Conservation (phyloP, 2,329 filamentous ascomycete species). For the Aaosphaeria arxii region DNA sequence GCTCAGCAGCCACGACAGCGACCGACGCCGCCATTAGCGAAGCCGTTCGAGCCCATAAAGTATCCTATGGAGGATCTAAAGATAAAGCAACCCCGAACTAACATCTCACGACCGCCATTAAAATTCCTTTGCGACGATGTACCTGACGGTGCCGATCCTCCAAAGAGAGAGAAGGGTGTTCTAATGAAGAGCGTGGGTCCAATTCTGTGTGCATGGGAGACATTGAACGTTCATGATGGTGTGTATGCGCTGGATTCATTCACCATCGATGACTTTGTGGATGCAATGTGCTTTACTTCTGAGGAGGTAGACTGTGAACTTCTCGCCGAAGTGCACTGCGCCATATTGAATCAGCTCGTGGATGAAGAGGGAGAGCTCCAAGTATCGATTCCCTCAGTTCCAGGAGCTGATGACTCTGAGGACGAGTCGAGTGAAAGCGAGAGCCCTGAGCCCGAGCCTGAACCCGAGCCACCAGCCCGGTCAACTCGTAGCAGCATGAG, state of each 20-base stretch:
- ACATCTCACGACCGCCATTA: conserved; percentile 66
- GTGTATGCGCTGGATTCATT: conserved; percentile 94
- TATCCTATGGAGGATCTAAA: conserved; percentile 96
- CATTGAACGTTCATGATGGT: conserved; percentile 95
- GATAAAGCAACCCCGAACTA: conserved; percentile 64
- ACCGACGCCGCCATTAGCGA: conserved; percentile 54
- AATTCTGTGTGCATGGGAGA: conserved; percentile 91
- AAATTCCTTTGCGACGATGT: conserved; percentile 71
- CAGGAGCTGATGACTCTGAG: conserved; percentile 30
- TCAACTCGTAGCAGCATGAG: conserved; percentile 84
- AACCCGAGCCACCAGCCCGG: conserved; percentile 71
- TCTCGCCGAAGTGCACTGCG: conserved; percentile 87
- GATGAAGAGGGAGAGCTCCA: conserved; percentile 76
- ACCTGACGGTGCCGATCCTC: conserved; percentile 36
- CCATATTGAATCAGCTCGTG: conserved; percentile 83
- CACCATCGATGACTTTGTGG: conserved; percentile 93
- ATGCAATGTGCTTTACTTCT: conserved; percentile 77
- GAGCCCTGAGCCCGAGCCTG: conserved; percentile 50
- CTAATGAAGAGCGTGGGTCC: conserved; percentile 82
- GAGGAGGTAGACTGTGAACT: conserved; percentile 76
- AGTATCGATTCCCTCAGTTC: conserved; percentile 67
- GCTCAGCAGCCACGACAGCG: conserved; percentile 45
- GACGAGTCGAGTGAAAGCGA: conserved; percentile 52
- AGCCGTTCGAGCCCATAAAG: conserved; percentile 62
- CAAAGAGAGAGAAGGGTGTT: conserved; percentile 52